Conservation (phyloP, 2,329 filamentous ascomycete genomes). For the Pleoardoris graminearum region DNA sequence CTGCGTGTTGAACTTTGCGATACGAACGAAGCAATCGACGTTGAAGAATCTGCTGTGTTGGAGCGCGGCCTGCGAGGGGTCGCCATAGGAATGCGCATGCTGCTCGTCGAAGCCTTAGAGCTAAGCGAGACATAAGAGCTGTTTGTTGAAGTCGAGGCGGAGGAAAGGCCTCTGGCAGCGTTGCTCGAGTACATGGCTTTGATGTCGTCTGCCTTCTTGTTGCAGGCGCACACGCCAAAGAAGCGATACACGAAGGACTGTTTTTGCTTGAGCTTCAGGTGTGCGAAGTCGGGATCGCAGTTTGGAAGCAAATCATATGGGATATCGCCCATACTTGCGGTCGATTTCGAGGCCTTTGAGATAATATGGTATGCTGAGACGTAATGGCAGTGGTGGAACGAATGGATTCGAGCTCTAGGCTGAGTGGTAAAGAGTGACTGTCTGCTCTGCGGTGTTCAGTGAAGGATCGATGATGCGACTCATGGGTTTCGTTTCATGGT, state of each 20-base stretch:
- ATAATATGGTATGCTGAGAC: neutral
- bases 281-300: constrained; percentile 2
- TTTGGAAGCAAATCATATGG: constrained; percentile 4
- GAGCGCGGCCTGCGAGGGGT: neutral
- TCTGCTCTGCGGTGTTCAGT: constrained; percentile 2
- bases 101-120: neutral
- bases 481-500: neutral
- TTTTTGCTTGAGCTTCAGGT: neutral
- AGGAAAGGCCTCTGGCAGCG: neutral
- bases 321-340: constrained; percentile 1
- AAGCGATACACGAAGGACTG: constrained; percentile 4
- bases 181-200: neutral
- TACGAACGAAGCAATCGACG: neutral
- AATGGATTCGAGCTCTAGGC: neutral
- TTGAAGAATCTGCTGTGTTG: constrained; percentile 1
- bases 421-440: neutral
- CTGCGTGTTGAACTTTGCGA: constrained; percentile 1
- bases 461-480: neutral
- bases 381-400: neutral
- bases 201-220: neutral
- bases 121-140: neutral
- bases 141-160: neutral
- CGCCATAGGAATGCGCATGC: neutral
- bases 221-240: neutral
- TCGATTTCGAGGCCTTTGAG: neutral